Evolutionary conservation across 2,329 filamentous ascomycete genomes (phyloP).

Genomic region (Drechslera avenae): DNA sequence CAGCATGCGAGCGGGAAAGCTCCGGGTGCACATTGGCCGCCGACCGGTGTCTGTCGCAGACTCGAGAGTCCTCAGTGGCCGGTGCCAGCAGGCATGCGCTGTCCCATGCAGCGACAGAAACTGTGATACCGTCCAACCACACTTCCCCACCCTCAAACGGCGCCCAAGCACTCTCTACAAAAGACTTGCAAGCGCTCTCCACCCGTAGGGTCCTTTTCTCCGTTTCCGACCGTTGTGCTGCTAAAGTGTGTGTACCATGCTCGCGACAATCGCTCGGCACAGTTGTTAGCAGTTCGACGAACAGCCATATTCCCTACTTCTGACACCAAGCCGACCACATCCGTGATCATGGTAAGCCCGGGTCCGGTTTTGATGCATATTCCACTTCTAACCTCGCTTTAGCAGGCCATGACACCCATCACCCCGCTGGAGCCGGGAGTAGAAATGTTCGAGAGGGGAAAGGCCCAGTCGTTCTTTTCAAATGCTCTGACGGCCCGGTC

Average conservation of each 20-base stretch:
- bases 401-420: slow-evolving; percentile 55
- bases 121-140: slow-evolving; percentile 39
- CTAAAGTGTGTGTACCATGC: slow-evolving; percentile 40
- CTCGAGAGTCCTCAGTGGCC: slow-evolving; percentile 36
- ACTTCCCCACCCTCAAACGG: slow-evolving; percentile 41
- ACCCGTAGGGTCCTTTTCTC: slow-evolving; percentile 48
- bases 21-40: slow-evolving; percentile 39
- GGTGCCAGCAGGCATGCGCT: slow-evolving; percentile 36
- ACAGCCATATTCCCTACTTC: slow-evolving; percentile 18
- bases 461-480: slow-evolving; percentile 65
- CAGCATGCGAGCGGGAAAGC: slow-evolving; percentile 35
- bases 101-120: slow-evolving; percentile 36
- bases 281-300: slow-evolving; percentile 27
- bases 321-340: slow-evolving; percentile 26
- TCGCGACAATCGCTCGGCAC: slow-evolving; percentile 26
- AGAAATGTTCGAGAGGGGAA: slow-evolving; percentile 57
- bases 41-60: slow-evolving; percentile 24
- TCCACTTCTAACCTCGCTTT: slow-evolving; percentile 25
- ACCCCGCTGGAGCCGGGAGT: slow-evolving; percentile 51
- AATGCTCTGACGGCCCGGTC: slow-evolving; percentile 43
- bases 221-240: slow-evolving; percentile 43
- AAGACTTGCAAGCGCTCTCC: slow-evolving; percentile 50
- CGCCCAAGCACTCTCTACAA: slow-evolving; percentile 48
- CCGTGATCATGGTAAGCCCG: slow-evolving; percentile 46
- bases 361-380: slow-evolving; percentile 13